phyloP scores from a whole-genome alignment of 805 yeast species.

The Starmerella sirachaensis region DNA sequence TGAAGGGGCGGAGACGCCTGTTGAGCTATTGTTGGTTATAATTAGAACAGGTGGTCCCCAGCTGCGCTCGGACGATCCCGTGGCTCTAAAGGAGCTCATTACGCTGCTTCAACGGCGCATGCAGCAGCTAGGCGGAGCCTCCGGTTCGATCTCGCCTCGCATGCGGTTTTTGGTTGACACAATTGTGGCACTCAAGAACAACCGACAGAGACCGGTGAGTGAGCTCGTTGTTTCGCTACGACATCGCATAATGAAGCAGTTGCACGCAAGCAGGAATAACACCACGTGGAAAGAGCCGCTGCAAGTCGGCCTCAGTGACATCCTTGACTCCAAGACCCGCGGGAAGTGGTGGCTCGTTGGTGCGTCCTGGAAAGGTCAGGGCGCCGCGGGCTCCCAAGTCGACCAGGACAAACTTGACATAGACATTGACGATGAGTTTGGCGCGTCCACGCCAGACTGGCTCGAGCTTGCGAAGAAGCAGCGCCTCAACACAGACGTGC shows the following conservation, averaged over 20 bases:
- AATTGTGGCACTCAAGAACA: constrained; percentile 72
- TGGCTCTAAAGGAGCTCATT: constrained; percentile 70
- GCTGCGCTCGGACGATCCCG: constrained; percentile 81
- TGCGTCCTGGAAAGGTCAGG: constrained; percentile 83
- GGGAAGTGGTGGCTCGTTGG: constrained; percentile 99
- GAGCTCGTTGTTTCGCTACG: constrained; percentile 43
- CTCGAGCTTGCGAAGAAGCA: constrained; percentile 70
- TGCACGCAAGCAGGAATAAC: constrained; percentile 32
- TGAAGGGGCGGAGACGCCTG: constrained; percentile 32
- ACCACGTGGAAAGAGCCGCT: constrained; percentile 46
- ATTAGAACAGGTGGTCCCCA: constrained; percentile 70
- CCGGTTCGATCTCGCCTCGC: constrained; percentile 41
- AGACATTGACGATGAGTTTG: constrained; percentile 47
- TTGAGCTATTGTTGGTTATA: constrained; percentile 64
- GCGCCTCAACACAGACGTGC: constrained; percentile 88
- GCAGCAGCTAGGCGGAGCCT: constrained; percentile 27
- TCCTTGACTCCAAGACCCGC: constrained; percentile 56
- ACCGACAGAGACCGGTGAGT: constrained; percentile 52
- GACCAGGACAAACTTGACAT: constrained; percentile 41
- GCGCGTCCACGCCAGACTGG: constrained; percentile 54
- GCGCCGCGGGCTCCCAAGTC: constrained; percentile 18
- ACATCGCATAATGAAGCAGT: constrained; percentile 49
- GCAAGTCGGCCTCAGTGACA: constrained; percentile 73
- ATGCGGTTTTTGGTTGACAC: constrained; percentile 76
- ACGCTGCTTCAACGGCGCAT: constrained; percentile 41